Percentiles rank a stretch among this genome's conserved stretches.
Conservation (phyloP, 306 rosid genomes). For the Citrullus amarus region DNA sequence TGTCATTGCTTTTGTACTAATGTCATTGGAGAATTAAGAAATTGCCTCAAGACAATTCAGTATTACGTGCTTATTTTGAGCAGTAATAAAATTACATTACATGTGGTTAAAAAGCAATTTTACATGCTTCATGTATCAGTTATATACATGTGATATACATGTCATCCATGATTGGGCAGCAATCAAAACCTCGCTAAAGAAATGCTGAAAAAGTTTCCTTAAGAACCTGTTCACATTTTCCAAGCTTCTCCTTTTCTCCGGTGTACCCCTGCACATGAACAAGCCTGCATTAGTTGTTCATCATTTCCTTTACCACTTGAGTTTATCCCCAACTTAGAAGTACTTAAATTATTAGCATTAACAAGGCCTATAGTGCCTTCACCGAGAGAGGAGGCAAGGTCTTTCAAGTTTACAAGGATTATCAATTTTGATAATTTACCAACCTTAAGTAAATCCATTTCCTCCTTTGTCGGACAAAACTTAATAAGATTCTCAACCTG, state of each 20-base stretch:
- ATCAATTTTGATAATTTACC: conserved; percentile 4
- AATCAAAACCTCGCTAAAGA: conserved; percentile 2
- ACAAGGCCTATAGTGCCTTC: not conserved
- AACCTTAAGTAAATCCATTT: conserved; percentile 86
- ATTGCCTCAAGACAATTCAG: not conserved
- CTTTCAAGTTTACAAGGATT: conserved; percentile 14
- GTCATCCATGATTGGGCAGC: not conserved
- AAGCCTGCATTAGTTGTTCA: not conserved
- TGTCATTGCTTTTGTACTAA: not conserved
- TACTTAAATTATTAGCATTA: conserved; percentile 2
- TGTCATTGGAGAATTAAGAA: not conserved
- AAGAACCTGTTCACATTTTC: conserved; percentile 91
- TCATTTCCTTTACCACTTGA: not conserved
- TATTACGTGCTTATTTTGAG: not conserved
- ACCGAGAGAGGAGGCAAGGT: not conserved
- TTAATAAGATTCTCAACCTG: conserved; percentile 87
- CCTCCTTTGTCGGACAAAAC: conserved; percentile 90
- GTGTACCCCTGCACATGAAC: conserved; percentile 46
- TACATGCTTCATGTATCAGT: not conserved
- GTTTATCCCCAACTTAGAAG: not conserved
- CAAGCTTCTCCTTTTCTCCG: conserved; percentile 81
- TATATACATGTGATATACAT: not conserved
- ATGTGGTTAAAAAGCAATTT: not conserved
- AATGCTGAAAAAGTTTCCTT: conserved; percentile 3
- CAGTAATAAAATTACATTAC: not conserved